Evolutionary conservation across 768 basidiomycete genomes (phyloP).

Genomic region (Sarcomyxa edulis): DNA sequence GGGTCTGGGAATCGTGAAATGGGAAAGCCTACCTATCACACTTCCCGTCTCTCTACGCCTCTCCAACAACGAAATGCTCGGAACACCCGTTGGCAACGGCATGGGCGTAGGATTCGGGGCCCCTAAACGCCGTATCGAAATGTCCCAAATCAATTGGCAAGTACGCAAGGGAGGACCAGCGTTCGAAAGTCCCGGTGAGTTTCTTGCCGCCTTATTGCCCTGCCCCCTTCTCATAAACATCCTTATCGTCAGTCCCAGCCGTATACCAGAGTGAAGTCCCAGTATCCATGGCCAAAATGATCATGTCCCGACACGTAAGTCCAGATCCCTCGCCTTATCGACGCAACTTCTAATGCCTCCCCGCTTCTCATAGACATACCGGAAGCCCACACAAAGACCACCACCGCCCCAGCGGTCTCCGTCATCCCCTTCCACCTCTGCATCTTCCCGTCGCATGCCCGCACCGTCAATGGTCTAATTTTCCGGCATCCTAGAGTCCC

Average conservation of each 20-base stretch:
- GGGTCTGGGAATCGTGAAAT: slow-evolving; percentile 12
- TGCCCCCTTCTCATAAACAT: slow-evolving; percentile 3
- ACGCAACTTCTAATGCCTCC: too few species aligned
- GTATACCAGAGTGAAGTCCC: slow-evolving; percentile 37
- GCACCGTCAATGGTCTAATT: too few species aligned
- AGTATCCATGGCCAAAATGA: slow-evolving; percentile 46
- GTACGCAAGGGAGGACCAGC: slow-evolving; percentile 15
- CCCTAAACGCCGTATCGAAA: not conserved
- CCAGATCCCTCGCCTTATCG: too few species aligned
- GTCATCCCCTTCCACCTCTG: too few species aligned
- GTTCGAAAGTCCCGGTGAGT: slow-evolving; percentile 22
- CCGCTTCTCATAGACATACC: too few species aligned
- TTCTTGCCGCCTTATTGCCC: not conserved
- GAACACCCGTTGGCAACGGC: not conserved
- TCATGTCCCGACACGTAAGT: slow-evolving; percentile 48
- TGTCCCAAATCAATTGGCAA: slow-evolving; percentile 6
- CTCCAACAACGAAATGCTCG: slow-evolving; percentile 4
- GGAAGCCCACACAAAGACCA: too few species aligned
- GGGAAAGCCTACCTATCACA: slow-evolving; percentile 20
- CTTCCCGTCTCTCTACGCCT: slow-evolving; percentile 19
- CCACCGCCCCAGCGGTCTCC: too few species aligned
- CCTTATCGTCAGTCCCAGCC: slow-evolving; percentile 28
- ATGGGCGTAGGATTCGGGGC: not conserved
- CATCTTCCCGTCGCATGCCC: too few species aligned
- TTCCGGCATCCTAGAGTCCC: too few species aligned